Evolutionary conservation across 1,139 yeast species (phyloP).

Genomic region (Taphrina pruni): DNA sequence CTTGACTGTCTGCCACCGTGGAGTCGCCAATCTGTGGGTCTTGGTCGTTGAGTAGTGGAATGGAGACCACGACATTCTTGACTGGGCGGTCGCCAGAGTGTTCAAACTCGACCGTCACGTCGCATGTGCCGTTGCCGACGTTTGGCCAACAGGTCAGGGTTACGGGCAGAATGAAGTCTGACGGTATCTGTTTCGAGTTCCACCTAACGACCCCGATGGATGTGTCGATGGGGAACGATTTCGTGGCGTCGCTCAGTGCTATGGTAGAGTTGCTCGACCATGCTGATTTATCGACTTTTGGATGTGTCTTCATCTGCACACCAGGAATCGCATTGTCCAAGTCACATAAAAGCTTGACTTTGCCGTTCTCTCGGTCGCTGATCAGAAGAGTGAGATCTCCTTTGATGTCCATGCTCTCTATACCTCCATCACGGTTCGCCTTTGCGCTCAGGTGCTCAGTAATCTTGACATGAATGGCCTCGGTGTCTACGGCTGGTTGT

Average conservation of each 20-base stretch:
- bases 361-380: constrained; percentile 71
- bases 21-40: constrained; percentile 56
- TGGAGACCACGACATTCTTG: constrained; percentile 64
- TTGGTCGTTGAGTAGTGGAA: constrained; percentile 61
- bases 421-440: constrained; percentile 82
- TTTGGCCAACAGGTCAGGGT: constrained; percentile 85
- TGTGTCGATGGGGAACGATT: constrained; percentile 91
- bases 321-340: constrained; percentile 58
- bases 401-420: constrained; percentile 75
- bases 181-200: constrained; percentile 65
- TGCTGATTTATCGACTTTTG: constrained; percentile 82
- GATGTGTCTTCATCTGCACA: constrained; percentile 88
- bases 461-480: constrained; percentile 78
- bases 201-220: constrained; percentile 90
- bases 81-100: constrained; percentile 59
- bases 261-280: constrained; percentile 66
- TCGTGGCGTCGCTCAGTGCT: constrained; percentile 74
- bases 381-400: constrained; percentile 91
- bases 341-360: constrained; percentile 63
- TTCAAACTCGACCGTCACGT: constrained; percentile 87
- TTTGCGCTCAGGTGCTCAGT: constrained; percentile 80
- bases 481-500: constrained; percentile 57
- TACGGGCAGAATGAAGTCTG: constrained; percentile 64
- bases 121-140: constrained; percentile 53
- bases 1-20: constrained; percentile 53